Evolutionary conservation across 2,329 filamentous ascomycete species (phyloP), one percentile per base, ranked within the genome.

Genomic region (Ustulina deusta): DNA sequence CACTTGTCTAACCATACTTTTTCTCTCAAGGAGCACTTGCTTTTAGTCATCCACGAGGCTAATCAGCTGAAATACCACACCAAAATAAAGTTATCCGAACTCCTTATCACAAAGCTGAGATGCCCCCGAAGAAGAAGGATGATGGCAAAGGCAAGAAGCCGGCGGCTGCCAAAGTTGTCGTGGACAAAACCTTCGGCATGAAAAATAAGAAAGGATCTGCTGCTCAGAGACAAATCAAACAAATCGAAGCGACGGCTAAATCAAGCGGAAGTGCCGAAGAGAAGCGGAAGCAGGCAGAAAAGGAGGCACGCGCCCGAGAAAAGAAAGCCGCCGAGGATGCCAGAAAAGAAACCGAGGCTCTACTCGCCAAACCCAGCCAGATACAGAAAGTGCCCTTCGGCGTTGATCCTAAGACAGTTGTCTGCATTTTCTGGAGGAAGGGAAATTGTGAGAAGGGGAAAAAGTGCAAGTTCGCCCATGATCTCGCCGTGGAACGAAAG

Each of bases 151-250:
- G 82, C 79, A 89, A 89, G 82, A 88, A 87, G 83, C 79, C 83
- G 63, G 78, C 83, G 25, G 80, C 83, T 66, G 75, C 83, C 74
- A 93, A 93, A 83, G 77, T 85, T 51, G 92, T 94, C 71, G 93
- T 96, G 71, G 96, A 99, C 85, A 96, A 95, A 84, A 97, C 96
- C 56, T 99, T 99, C 86, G 96, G 96, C 76, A 98, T 99, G 96
- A 99, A 99, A 84, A 99, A 99, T 79, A 99, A 99, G 86, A 99
- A 97, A 86, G 96, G 96, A 74, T 91, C 89, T 65, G 90, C 89
- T 60, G 95, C 94, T 63, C 93, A 98, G 83, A 97, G 90, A 82
- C 89, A 94, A 74, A 98, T 99, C 78, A 91, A 92, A 66, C 92
- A 94, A 76, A 88, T 99, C 79, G 84, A 90, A 73, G 87, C 90